These are phyloP conservation scores for Cornus kousa DNA, from an alignment of 148 eudicot genomes.

Conservation along the genomic window DNA sequence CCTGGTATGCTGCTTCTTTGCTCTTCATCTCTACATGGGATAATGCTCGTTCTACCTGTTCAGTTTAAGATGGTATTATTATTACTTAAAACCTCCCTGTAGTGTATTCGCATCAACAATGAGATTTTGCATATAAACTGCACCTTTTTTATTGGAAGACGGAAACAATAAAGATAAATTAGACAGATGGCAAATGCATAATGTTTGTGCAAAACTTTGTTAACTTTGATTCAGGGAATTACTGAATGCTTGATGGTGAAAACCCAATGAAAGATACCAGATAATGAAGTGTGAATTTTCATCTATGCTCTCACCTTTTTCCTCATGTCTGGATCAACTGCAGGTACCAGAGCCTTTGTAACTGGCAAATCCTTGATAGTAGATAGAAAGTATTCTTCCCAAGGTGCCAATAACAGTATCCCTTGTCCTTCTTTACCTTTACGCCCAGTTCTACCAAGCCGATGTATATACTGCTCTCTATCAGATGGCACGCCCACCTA, in stretches of 20 bases:
- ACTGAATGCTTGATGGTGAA: background rate
- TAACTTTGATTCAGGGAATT: background rate
- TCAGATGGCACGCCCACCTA: constrained; percentile 87
- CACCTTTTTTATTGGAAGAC: background rate
- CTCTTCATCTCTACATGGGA: constrained; percentile 72
- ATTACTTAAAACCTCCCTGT: background rate
- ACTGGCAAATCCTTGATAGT: constrained; percentile 77
- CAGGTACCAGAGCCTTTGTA: constrained; percentile 50
- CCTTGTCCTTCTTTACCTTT: constrained; percentile 98
- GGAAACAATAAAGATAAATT: background rate
- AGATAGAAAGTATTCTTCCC: constrained; percentile 80
- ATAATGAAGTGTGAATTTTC: background rate
- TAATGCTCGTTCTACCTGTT: constrained; percentile 81
- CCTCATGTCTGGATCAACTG: constrained; percentile 59
- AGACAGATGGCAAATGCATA: background rate
- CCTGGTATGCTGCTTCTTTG: constrained; percentile 96
- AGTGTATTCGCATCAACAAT: background rate
- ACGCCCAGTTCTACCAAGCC: constrained; percentile 97
- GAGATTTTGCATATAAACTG: constrained; percentile 5
- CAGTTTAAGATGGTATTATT: background rate
- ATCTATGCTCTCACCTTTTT: constrained; percentile 53
- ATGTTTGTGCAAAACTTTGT: background rate
- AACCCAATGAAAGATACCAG: background rate
- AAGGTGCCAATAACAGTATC: constrained; percentile 76
- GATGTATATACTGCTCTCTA: constrained; percentile 90